Conservation (phyloP, 257 asterid genomes). For the Nicotiana noctiflora region DNA sequence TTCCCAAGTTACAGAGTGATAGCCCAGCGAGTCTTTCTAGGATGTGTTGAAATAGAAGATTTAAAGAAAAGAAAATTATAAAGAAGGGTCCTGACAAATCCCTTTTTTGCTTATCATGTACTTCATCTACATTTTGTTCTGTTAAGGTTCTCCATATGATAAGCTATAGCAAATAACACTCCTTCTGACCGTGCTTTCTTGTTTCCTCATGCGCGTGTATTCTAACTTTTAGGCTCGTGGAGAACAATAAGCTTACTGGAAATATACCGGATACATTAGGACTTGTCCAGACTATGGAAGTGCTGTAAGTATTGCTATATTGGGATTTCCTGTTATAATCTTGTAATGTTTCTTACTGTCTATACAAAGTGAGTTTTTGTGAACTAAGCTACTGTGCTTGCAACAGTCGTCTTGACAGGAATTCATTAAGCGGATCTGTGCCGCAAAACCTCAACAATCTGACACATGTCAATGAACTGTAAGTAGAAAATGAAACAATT, state of each 20-base stretch:
- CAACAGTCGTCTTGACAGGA: slow-evolving; percentile 72
- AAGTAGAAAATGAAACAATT: slow-evolving; percentile 22
- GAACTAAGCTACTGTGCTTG: slow-evolving; percentile 4
- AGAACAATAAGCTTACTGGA: slow-evolving; percentile 55
- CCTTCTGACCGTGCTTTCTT: not conserved
- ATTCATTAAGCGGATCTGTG: slow-evolving; percentile 49
- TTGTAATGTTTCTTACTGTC: not conserved
- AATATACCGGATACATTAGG: slow-evolving; percentile 60
- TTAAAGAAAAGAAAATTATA: too few species aligned
- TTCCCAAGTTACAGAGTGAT: too few species aligned
- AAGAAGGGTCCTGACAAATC: too few species aligned
- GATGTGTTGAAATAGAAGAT: too few species aligned
- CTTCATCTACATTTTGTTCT: too few species aligned
- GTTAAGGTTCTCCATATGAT: too few species aligned
- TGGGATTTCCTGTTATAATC: too few species aligned
- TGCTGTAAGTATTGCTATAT: slow-evolving; percentile 61
- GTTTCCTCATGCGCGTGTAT: not conserved
- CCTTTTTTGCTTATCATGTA: too few species aligned
- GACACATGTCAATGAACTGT: slow-evolving; percentile 52
- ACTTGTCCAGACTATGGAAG: slow-evolving; percentile 52
- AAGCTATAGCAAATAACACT: not conserved
- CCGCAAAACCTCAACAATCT: slow-evolving; percentile 62
- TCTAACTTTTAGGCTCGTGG: slow-evolving; percentile 54
- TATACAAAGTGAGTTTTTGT: not conserved
- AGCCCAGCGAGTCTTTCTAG: too few species aligned